These are phyloP conservation scores for Allium cepa DNA, from an alignment of 106 monocot species.

Conservation along the genomic window DNA sequence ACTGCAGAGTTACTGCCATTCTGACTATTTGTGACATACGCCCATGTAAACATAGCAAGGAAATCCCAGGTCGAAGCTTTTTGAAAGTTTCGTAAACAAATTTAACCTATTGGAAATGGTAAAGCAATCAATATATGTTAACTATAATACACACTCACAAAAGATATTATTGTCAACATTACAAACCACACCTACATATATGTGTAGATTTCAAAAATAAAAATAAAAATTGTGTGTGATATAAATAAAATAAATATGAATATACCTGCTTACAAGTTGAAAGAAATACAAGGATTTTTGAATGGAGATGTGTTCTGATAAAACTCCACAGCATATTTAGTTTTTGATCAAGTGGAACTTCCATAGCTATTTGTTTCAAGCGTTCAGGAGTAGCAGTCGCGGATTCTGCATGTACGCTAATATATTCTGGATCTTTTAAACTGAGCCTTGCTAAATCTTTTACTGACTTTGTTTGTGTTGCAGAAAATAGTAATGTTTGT, in stretches of 20 bases:
- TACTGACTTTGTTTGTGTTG: conserved; percentile 97
- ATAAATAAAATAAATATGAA: conserved; percentile 2
- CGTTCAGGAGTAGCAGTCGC: conserved; percentile 73
- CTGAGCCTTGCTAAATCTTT: conserved; percentile 93
- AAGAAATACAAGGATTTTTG: conserved; percentile 86
- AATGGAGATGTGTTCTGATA: conserved; percentile 65
- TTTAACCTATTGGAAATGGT: conserved; percentile 50
- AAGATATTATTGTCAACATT: too few relatives aligned
- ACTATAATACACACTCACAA: too few relatives aligned
- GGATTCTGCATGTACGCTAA: conserved; percentile 91
- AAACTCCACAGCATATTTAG: conserved; percentile 92
- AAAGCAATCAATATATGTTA: too few relatives aligned
- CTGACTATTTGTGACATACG: conserved; percentile 73
- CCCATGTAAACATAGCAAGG: conserved; percentile 86
- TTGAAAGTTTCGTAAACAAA: conserved; percentile 87
- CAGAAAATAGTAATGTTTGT: conserved; percentile 91
- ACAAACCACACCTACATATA: conserved; percentile 1
- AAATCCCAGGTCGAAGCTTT: conserved; percentile 91
- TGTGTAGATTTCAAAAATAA: not conserved
- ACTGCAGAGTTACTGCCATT: conserved; percentile 66
- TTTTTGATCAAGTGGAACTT: conserved; percentile 87
- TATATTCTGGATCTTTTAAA: conserved; percentile 90
- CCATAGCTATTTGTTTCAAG: conserved; percentile 69
- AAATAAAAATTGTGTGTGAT: not conserved
- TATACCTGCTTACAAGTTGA: conserved; percentile 88